Base-by-base conservation (phyloP, 371 early-diverging fungal species). In the Mortierella sp. region DNA sequence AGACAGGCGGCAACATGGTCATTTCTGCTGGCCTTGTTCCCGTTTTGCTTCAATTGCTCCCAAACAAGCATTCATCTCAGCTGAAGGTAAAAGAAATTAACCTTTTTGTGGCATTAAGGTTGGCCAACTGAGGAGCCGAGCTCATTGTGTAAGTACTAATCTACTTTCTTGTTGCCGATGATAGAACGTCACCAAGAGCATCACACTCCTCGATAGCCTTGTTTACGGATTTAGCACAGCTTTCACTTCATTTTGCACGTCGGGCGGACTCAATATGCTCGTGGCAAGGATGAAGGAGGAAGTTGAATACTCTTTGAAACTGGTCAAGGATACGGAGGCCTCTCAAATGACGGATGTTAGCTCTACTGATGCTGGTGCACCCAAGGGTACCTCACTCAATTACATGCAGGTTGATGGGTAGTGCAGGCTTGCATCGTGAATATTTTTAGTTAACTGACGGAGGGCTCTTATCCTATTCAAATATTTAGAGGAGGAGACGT, bases 1-100 rank as follows among this genome's bases (percentile, higher is more conserved):
- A 95, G 82, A 91, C 93, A 3, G 97, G 98, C 68, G 97, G 97
- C 16, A 95, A 93, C 80, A 96, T 97, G 95, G 90, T 99, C 21
- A 95, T 97, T 77, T 93, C 97, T 34, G 97, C 98, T 13, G 99
- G 98, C 14, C 91, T 97, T 28, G 93, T 98, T 54, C 95, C 95
- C 3, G 90, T 94, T 1, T 89, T 99, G 50, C 89, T 95, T 26
- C 89, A 92, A 63, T 89, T 94, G 4, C 86, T 97, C 26, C 87
- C 88, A 1, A 93, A 92, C 79, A 88, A 89, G 70, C 85, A 89
- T 26, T 77, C 82, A 9, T 71, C 81, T 21, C 93, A 94, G 38
- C 65, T 93, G 38, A 95, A 94, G 89, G 94, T 93, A 82, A 75
- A 74, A 38, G 5, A 38, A 38, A 38, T 38, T 38, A 5, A 38